Conservation (phyloP, 345 rosid species). For the Populus davidiana region DNA sequence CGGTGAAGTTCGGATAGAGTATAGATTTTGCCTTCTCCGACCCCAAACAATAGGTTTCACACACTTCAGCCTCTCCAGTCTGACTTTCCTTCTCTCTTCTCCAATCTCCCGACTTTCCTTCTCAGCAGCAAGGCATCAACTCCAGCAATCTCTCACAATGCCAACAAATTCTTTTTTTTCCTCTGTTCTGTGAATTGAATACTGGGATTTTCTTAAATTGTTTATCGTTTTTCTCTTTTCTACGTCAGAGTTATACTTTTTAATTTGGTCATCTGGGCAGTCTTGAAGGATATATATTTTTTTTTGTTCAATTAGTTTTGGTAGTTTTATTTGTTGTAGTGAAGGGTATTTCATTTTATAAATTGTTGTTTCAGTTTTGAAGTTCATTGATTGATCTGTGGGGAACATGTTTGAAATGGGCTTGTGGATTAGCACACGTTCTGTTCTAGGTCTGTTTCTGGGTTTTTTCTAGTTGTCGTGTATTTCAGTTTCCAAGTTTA, state of each 20-base stretch:
- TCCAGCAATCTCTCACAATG: background rate
- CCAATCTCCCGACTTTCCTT: too few species aligned
- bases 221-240: background rate
- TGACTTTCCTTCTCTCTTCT: too few species aligned
- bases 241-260: too few species aligned
- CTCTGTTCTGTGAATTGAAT: background rate
- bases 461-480: background rate
- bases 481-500: background rate
- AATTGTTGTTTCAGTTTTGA: background rate
- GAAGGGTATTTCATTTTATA: background rate
- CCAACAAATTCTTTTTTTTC: background rate
- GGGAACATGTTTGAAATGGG: background rate
- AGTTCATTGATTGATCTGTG: conserved; percentile 4
- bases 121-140: too few species aligned
- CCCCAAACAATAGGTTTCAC: too few species aligned
- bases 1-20: too few species aligned
- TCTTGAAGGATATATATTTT: background rate
- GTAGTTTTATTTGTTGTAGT: background rate
- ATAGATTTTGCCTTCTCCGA: too few species aligned
- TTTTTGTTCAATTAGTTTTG: background rate
- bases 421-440: background rate
- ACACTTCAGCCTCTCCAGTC: too few species aligned
- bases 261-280: background rate
- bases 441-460: conserved; percentile 12
- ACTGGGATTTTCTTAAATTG: background rate